Base-by-base conservation (phyloP, 2,329 filamentous ascomycete genomes). In the Balansia obtecta region DNA sequence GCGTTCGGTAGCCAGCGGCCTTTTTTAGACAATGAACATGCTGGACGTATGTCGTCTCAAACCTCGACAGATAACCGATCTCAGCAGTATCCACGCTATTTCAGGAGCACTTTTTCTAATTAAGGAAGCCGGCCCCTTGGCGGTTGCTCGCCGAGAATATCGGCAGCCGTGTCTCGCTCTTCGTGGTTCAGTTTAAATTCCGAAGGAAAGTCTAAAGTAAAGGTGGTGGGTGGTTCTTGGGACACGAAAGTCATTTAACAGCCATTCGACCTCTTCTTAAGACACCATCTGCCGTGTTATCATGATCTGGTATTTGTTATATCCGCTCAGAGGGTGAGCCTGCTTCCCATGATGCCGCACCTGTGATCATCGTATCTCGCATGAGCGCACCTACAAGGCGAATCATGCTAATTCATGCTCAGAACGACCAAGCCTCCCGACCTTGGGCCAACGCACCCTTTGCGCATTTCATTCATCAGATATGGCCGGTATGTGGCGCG, bases 401-500 rank as follows among this genome's bases (percentile, higher is more conserved):
- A 27, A 27, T 27, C 27, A 15, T 38, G 13, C 15, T 46, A 22
- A 46, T 40, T 12, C 8, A 16, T 41, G 11, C 45, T 38, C 55
- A 88, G 85, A 71, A 89, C 85, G 52, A 85, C 84, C 57, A 80
- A 87, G 69, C 82, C 84, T 56, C 85, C 85, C 52, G 72, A 76
- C 53, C 76, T 89, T 55, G 68, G 75, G 54, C 70, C 77, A 44
- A 72, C 73, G 50, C 83, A 89, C 64, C 82, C 84, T 41, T 68
- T 89, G 42, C 81, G 84, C 52, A 68, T 67, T 57, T 69, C 71
- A 47, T 83, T 88, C 62, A 74, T 82, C 56, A 80, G 79, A 53
- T 86, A 88, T 68, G 86, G 84, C 54, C 79, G 77, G 53, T 77
- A 80, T 53, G 81, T 83, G 40, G 83, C 86, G 33, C 80, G 79